Base-by-base conservation (phyloP, 2,329 filamentous ascomycete species). In the Nigrospora oryzae region DNA sequence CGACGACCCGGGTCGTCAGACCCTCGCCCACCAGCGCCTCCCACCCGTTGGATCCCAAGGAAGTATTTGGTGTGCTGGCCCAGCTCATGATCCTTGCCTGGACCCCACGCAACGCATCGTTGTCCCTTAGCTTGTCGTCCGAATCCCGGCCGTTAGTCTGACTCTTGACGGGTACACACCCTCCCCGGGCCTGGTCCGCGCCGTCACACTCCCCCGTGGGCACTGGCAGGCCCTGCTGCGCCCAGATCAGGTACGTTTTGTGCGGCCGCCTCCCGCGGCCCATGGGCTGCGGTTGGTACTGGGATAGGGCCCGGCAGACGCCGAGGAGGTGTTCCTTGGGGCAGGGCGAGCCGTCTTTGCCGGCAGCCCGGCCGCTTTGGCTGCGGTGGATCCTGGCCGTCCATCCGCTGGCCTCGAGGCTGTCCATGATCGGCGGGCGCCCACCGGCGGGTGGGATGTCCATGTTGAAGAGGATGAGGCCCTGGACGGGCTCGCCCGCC, bases 381-480 rank as follows among this genome's bases (percentile, higher is more conserved):
- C n/a, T n/a, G n/a, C n/a, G n/a, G n/a, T n/a, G 13, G 34, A 5
- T 12, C 6, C n/a, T n/a, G n/a, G 34, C 34, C 34, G 34, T 36
- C 34, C 5, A 5, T 5, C 33, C 8, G 33, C 33, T 35, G 33
- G 33, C 33, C 33, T 4, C 33, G 33, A 10, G 33, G 12, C 12
- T 13, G 12, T 15, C 12, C 8, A 35, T 35, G 19, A 23, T 6
- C 19, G 4, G 19, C 19, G 19, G 19, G 6, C 33, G 8, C 10
- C 33, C 12, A 4, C 12, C n/a, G 12, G 33, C 40, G 17, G 16
- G 33, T 17, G 40, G 40, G 4, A 42, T 30, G 7, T 28, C 23
- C 5, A 42, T 36, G 48, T 72, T 69, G 16, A 72, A 57, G 15
- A 72, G 56, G 11, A 71, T 53, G 5, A 72, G 53, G 11, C 60